These are phyloP conservation scores for Panellus pusillus DNA, from an alignment of 768 basidiomycete species.

Conservation along the genomic window DNA sequence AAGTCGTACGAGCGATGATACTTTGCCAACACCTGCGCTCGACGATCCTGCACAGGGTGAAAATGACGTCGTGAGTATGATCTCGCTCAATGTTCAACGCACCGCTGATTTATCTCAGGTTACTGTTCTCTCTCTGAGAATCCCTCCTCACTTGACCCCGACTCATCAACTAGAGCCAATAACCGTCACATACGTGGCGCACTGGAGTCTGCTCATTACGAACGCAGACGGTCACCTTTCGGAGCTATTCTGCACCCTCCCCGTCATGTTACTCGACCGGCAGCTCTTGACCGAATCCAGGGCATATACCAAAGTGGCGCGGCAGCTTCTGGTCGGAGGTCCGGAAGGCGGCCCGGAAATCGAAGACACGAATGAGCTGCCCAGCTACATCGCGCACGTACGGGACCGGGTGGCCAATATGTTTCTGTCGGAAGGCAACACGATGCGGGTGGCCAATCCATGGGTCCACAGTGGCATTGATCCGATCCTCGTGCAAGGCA, in stretches of 20 bases:
- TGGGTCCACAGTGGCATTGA: slow-evolving; percentile 51
- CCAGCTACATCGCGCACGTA: slow-evolving; percentile 86
- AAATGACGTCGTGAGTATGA: slow-evolving; percentile 14
- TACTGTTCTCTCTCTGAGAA: slow-evolving; percentile 56
- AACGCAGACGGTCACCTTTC: slow-evolving; percentile 92
- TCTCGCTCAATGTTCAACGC: not conserved
- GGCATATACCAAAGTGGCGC: slow-evolving; percentile 65
- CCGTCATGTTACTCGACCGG: slow-evolving; percentile 78
- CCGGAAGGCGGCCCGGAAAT: slow-evolving; percentile 29
- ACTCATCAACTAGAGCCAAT: slow-evolving; percentile 79
- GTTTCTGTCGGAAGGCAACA: slow-evolving; percentile 61
- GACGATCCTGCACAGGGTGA: slow-evolving; percentile 15
- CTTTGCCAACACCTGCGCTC: not conserved
- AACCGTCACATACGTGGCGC: slow-evolving; percentile 72
- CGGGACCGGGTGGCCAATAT: slow-evolving; percentile 86
- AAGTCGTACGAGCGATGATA: not conserved
- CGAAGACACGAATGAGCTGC: slow-evolving; percentile 73
- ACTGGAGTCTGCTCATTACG: slow-evolving; percentile 74
- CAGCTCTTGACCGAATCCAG: slow-evolving; percentile 75
- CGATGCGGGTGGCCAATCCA: slow-evolving; percentile 65
- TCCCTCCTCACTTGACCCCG: slow-evolving; percentile 66
- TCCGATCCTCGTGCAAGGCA: slow-evolving; percentile 26
- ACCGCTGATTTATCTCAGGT: slow-evolving; percentile 25
- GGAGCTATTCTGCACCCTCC: slow-evolving; percentile 90
- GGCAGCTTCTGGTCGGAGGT: slow-evolving; percentile 62